Conservation (phyloP, 2,329 filamentous ascomycete genomes). For the Teratosphaeria pseudoeucalypti region DNA sequence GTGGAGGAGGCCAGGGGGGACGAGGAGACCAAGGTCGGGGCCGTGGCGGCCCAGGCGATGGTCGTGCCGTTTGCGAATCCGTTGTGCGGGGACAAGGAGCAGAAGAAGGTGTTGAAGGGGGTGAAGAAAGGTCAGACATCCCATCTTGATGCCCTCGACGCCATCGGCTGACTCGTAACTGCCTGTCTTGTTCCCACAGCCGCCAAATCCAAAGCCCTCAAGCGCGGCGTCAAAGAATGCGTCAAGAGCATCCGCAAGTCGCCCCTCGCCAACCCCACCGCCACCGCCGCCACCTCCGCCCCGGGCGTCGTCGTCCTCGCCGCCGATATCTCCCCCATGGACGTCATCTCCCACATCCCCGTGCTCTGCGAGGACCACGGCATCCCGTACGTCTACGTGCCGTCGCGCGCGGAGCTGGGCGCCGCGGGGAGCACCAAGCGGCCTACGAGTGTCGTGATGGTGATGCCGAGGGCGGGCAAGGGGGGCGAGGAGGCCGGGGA, state of each 20-base stretch:
- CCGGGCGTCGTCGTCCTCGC: conserved; percentile 78
- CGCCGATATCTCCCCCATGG: conserved; percentile 94
- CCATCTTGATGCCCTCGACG: too few relatives aligned
- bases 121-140: conserved; percentile 48
- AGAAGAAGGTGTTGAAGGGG: conserved; percentile 55
- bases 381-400: conserved; percentile 92
- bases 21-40: conserved; percentile 12
- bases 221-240: conserved; percentile 97
- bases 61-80: conserved; percentile 78
- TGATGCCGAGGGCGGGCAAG: conserved; percentile 44
- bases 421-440: conserved; percentile 90
- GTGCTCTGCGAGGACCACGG: conserved; percentile 97
- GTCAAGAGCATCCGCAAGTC: conserved; percentile 97
- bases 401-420: conserved; percentile 84
- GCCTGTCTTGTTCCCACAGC: conserved; percentile 43
- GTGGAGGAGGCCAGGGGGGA: conserved; percentile 30
- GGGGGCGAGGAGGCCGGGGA: conserved; percentile 29
- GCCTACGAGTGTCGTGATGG: conserved; percentile 93
- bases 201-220: conserved; percentile 88
- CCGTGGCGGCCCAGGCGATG: conserved; percentile 35
- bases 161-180: too few relatives aligned
- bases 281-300: conserved; percentile 32
- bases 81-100: conserved; percentile 65
- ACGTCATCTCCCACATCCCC: conserved; percentile 96
- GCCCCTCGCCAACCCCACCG: conserved; percentile 52